Conservation (phyloP, 352 stramenopile species). For the Phytophthora sojae region DNA sequence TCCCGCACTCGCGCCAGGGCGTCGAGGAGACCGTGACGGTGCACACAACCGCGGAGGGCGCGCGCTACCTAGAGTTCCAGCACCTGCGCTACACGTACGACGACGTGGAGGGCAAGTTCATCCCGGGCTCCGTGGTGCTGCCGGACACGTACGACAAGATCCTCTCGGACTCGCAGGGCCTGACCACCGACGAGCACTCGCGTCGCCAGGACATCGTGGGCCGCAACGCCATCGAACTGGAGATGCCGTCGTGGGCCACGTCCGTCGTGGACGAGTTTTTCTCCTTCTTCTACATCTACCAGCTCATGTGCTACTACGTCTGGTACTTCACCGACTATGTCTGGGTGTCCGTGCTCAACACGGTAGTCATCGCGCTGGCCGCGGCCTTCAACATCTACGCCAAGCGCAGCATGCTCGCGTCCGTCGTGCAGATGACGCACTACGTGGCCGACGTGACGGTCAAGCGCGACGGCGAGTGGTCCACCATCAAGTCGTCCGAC, state of each 20-base stretch:
- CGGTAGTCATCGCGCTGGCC: slow-evolving; percentile 61
- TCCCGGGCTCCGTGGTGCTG: slow-evolving; percentile 59
- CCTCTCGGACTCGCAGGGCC: slow-evolving; percentile 52
- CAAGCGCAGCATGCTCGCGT: slow-evolving; percentile 65
- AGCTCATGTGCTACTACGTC: slow-evolving; percentile 90
- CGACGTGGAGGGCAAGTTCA: slow-evolving; percentile 53
- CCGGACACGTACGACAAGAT: slow-evolving; percentile 58
- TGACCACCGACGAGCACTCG: slow-evolving; percentile 45
- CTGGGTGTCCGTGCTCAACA: slow-evolving; percentile 67
- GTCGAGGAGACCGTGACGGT: slow-evolving; percentile 66
- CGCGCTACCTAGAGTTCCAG: slow-evolving; percentile 63
- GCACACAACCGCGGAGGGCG: slow-evolving; percentile 41
- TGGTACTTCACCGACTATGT: slow-evolving; percentile 82
- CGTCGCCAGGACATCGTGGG: slow-evolving; percentile 60
- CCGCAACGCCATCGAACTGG: slow-evolving; percentile 66
- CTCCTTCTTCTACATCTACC: slow-evolving; percentile 81
- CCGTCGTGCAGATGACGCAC: slow-evolving; percentile 71
- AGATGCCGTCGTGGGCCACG: slow-evolving; percentile 61
- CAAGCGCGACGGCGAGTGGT: slow-evolving; percentile 63
- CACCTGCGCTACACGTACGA: slow-evolving; percentile 72
- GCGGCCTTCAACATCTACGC: slow-evolving; percentile 71
- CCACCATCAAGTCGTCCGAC: slow-evolving; percentile 51
- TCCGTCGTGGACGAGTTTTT: slow-evolving; percentile 76
- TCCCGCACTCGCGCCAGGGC: slow-evolving; percentile 49
- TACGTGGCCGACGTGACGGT: slow-evolving; percentile 73